phyloP scores from a whole-genome alignment of 2,329 filamentous ascomycete species.

The Pseudocercospora vitis region DNA sequence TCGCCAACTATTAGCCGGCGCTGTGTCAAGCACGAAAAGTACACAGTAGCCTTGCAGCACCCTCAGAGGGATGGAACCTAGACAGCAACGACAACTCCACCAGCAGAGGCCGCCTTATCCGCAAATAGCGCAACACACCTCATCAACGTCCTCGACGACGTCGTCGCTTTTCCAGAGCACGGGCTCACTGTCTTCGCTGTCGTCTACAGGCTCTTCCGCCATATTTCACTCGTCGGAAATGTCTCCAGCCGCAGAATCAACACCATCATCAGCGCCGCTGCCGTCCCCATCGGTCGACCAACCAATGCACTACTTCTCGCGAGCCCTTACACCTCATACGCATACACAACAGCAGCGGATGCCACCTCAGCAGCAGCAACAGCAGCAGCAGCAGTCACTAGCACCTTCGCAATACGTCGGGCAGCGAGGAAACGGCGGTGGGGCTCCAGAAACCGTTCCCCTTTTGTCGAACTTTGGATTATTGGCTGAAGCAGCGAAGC shows the following conservation, averaged over 20 bases:
- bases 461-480: slow-evolving; percentile 82
- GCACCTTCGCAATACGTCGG: slow-evolving; percentile 29
- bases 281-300: slow-evolving; percentile 37
- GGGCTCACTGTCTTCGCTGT: slow-evolving; percentile 45
- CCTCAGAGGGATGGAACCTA: slow-evolving; percentile 23
- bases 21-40: neutral
- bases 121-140: slow-evolving; percentile 31
- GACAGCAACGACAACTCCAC: slow-evolving; percentile 32
- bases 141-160: slow-evolving; percentile 26
- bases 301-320: slow-evolving; percentile 35
- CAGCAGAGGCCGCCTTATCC: slow-evolving; percentile 38
- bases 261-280: slow-evolving; percentile 34
- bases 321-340: slow-evolving; percentile 29
- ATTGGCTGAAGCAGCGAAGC: slow-evolving; percentile 87
- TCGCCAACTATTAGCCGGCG: neutral
- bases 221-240: slow-evolving; percentile 38
- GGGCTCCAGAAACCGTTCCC: slow-evolving; percentile 51
- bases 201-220: slow-evolving; percentile 27
- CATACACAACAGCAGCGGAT: slow-evolving; percentile 33
- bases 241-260: no score
- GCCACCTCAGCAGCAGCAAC: slow-evolving; percentile 34
- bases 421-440: slow-evolving; percentile 35
- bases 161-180: slow-evolving; percentile 44
- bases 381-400: slow-evolving; percentile 24
- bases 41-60: neutral